Conservation (phyloP, 139 green algal species). For the Volvox africanus region DNA sequence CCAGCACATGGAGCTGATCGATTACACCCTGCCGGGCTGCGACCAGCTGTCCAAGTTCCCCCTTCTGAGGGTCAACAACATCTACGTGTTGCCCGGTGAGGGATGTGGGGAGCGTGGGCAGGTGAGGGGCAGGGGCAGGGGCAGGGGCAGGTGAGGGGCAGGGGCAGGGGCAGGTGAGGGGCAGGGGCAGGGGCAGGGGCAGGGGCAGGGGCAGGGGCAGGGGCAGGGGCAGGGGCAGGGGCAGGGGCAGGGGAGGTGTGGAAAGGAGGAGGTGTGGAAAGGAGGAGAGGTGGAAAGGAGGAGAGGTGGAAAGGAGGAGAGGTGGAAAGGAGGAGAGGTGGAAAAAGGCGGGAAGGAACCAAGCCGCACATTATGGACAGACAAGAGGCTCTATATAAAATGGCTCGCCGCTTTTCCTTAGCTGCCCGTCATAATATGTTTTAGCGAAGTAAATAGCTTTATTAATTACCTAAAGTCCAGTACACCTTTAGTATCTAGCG, state of each 20-base stretch:
- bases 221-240: background rate
- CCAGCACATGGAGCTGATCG: slow-evolving; percentile 60
- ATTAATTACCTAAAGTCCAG: no score
- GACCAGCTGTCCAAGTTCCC: slow-evolving; percentile 77
- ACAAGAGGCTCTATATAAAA: no score
- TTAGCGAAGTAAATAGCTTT: no score
- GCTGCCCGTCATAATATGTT: no score
- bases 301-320: background rate
- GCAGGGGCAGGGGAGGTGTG: background rate
- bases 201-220: background rate
- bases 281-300: background rate
- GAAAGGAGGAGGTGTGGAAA: background rate
- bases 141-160: background rate
- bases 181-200: background rate
- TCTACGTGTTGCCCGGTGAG: slow-evolving; percentile 85
- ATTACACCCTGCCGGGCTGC: slow-evolving; percentile 53
- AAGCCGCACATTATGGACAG: no score
- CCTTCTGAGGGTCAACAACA: slow-evolving; percentile 81
- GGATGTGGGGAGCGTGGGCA: background rate
- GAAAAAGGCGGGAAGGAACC: no score
- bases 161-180: background rate
- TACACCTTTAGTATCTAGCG: no score
- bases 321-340: no score
- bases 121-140: no score
- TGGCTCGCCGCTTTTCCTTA: no score